A percentile compares a stretch with the other conserved stretches of the same genome.
These are phyloP conservation scores for Alternaria brassicae DNA, from an alignment of 2,329 filamentous ascomycete genomes.

Conservation along the genomic window DNA sequence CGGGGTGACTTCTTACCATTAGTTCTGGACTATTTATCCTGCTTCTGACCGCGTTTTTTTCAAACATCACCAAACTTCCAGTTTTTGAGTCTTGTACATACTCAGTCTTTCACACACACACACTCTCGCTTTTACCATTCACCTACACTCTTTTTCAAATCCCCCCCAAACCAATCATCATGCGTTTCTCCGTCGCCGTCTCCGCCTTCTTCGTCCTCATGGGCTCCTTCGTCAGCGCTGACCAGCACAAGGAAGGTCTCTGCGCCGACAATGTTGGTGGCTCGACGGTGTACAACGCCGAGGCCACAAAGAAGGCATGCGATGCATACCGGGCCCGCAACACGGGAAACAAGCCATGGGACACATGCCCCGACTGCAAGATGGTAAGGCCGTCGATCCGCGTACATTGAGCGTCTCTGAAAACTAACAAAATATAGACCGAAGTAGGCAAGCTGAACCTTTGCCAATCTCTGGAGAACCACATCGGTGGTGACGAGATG, in stretches of 20 bases:
- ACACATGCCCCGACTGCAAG: slow-evolving; percentile 38
- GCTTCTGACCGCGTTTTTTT: neutral
- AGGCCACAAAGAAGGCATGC: slow-evolving; percentile 31
- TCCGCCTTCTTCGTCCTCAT: slow-evolving; percentile 19
- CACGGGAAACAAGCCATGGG: slow-evolving; percentile 36
- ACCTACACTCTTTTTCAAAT: neutral
- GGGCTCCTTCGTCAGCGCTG: slow-evolving; percentile 26
- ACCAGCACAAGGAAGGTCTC: slow-evolving; percentile 29
- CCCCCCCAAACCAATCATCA: slow-evolving; percentile 11
- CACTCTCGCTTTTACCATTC: neutral
- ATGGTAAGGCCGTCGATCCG: slow-evolving; percentile 22
- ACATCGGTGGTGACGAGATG: slow-evolving; percentile 42
- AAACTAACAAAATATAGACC: slow-evolving; percentile 15
- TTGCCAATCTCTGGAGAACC: slow-evolving; percentile 31
- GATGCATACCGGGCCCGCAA: slow-evolving; percentile 32
- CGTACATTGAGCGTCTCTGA: neutral
- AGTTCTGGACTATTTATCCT: neutral
- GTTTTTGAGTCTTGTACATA: slow-evolving; percentile 8
- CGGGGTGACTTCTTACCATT: too few relatives aligned
- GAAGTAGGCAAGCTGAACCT: slow-evolving; percentile 27
- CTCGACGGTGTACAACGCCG: slow-evolving; percentile 32
- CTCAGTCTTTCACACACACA: too few relatives aligned
- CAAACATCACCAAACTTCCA: neutral
- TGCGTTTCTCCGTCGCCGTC: slow-evolving; percentile 29
- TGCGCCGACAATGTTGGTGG: slow-evolving; percentile 29